These are phyloP conservation scores for Colletotrichum cordylinicola DNA, from an alignment of 2,329 filamentous ascomycete genomes.

Conservation along the genomic window DNA sequence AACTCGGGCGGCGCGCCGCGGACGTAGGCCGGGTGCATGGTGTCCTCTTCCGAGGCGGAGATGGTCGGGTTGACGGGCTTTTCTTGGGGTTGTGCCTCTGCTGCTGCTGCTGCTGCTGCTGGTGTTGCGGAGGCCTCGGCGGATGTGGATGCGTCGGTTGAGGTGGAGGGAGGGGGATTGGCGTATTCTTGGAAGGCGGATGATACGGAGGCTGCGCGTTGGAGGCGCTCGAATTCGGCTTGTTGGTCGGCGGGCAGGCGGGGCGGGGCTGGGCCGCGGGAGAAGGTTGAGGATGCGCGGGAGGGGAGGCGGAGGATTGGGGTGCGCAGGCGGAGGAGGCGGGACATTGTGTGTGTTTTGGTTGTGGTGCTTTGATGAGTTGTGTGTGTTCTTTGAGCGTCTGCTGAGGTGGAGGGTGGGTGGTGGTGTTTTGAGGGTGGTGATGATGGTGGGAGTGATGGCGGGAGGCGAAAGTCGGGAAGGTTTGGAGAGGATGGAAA, in stretches of 20 bases:
- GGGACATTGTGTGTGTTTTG: slow-evolving; percentile 25
- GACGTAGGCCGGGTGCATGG: slow-evolving; percentile 69
- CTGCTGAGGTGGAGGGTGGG: background rate
- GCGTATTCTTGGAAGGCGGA: slow-evolving; percentile 41
- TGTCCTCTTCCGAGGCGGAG: slow-evolving; percentile 45
- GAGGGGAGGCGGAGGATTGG: slow-evolving; percentile 4
- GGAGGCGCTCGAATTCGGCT: slow-evolving; percentile 87
- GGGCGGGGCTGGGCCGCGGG: slow-evolving; percentile 73
- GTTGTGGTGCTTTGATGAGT: background rate
- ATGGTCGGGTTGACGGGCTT: slow-evolving; percentile 17
- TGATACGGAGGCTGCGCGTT: slow-evolving; percentile 63
- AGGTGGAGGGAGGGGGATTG: slow-evolving; percentile 20
- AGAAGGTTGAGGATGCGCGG: slow-evolving; percentile 45
- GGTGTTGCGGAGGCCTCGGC: slow-evolving; percentile 26
- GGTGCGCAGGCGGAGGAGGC: slow-evolving; percentile 25
- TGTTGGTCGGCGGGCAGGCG: slow-evolving; percentile 89
- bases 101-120: slow-evolving; percentile 25
- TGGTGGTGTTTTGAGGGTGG: background rate
- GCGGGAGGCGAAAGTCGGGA: background rate
- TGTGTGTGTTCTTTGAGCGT: background rate
- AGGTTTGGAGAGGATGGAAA: background rate
- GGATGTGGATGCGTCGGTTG: slow-evolving; percentile 10
- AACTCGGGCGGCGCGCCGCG: slow-evolving; percentile 89
- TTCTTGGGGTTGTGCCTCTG: slow-evolving; percentile 1
- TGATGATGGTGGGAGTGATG: background rate